Percentiles rank a stretch among this genome's conserved stretches.
Conservation (phyloP, 768 basidiomycete species). For the Suillus tomentosus region DNA sequence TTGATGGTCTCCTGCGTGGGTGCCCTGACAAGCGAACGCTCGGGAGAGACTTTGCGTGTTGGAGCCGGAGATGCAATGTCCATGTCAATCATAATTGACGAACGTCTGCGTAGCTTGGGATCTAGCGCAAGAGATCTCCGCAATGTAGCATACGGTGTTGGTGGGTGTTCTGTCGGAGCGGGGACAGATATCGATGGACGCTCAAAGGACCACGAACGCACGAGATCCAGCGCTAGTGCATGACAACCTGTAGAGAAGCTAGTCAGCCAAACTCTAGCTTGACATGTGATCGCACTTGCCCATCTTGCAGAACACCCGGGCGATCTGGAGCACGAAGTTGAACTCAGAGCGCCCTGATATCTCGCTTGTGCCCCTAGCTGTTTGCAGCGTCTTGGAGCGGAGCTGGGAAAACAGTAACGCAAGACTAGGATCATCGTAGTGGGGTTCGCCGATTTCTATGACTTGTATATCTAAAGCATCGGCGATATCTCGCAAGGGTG, state of each 20-base stretch:
- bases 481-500: slow-evolving; percentile 75
- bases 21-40: slow-evolving; percentile 24
- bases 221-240: slow-evolving; percentile 85
- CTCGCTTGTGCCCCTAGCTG: slow-evolving; percentile 89
- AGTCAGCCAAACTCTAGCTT: slow-evolving; percentile 7
- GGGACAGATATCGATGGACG: slow-evolving; percentile 55
- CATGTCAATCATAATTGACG: slow-evolving; percentile 90
- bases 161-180: slow-evolving; percentile 24
- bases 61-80: slow-evolving; percentile 66
- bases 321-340: slow-evolving; percentile 94
- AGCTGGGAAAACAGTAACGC: slow-evolving; percentile 89
- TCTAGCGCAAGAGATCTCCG: slow-evolving; percentile 53
- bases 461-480: slow-evolving; percentile 54
- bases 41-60: slow-evolving; percentile 56
- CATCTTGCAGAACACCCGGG: slow-evolving; percentile 92
- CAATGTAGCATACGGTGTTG: slow-evolving; percentile 43
- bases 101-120: slow-evolving; percentile 56
- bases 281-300: slow-evolving; percentile 52
- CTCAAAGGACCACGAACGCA: slow-evolving; percentile 90
- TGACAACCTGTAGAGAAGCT: slow-evolving; percentile 72
- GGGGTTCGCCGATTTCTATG: slow-evolving; percentile 74
- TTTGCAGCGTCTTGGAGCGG: slow-evolving; percentile 87
- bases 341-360: slow-evolving; percentile 89
- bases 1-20: slow-evolving; percentile 34
- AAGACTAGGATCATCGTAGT: slow-evolving; percentile 93